Base-by-base conservation (phyloP, 108 stramenopile species). In the Cyclotella choctawhatcheeana region DNA sequence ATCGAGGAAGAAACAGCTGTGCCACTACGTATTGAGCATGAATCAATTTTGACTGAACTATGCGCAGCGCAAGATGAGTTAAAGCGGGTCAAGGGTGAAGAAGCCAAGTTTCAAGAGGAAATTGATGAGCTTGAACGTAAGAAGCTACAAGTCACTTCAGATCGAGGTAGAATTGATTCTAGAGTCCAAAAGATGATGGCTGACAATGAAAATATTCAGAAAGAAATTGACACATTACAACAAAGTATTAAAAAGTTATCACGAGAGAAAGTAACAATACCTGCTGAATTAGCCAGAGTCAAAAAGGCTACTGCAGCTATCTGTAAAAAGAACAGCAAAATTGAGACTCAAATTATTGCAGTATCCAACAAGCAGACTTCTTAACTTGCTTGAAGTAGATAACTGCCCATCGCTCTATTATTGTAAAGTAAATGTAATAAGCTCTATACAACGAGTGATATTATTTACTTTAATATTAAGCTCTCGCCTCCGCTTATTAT, bases 281-380 rank as follows among this genome's bases (percentile, higher is more conserved):
- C 5, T 3, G 44, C 26, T 31, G 29, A 48, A 31, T 47, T 64
- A 17, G 44, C 26, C 10, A 2, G 3, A 64, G 34, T 64, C 7
- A 64, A 22, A 29, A 64, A 47, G 63, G 34, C 47, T 2, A 64
- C 5, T 31, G 26, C 25, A 0, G 16, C 8, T 16, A 18, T 64
- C 26, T 47, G 43, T 29, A 64, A 30, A 30, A 25, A 45, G 6
- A 64, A 47, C 29, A 29, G 48, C 1, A 64, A 47, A 29, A 64
- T 64, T 29, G 44, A 64, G 29, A 16, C 45, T 3, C 47, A 16
- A 48, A 64, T 64, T 30, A 35, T 60, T 60, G n/a, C 34, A 21
- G 40, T 40, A 26, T 29, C n/a, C 54, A 26, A 27, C 5, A 16
- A 24, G 54, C 20, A 35, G 27, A 43, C 12, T 8, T 40, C 37